Evolutionary conservation across 345 rosid species (phyloP), one percentile per base, ranked within the genome.

Genomic region (Cardamine resedifolia): DNA sequence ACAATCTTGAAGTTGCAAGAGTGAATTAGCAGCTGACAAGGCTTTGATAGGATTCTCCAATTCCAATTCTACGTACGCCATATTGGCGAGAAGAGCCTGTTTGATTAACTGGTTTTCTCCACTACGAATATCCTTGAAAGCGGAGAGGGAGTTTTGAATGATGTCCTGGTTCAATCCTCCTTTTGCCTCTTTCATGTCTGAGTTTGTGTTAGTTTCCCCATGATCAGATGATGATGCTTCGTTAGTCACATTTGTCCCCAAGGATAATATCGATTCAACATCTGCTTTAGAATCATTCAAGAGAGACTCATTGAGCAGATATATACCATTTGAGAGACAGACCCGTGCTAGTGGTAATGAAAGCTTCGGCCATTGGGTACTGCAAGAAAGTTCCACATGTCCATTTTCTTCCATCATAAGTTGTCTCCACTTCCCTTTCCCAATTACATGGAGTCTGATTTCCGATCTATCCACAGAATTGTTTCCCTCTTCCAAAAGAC

Each of bases 341-440:
- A 85, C 82, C 34, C 95, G 90, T 51, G 99, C 99, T 36, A 88
- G 76, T 49, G 91, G 64, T 73, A 92, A 12, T 41, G 98, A 92
- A 58, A 92, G 95, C 78, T 83, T 84, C 36, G 84, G 86, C 68
- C 84, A 87, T 45, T 86, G 83, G 68, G 79, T 83, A 55, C 57
- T 70, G 26, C 83, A 81, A 43, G 72, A 61, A 67, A 51, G 73
- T 77, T 80, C 85, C 49, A 74, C 75, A 23, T 24, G 48, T 49
- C 87, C 85, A 18, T 85, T 88, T 43, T 84, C 86, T 72, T 84
- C 90, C 52, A 91, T 53, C 41, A 82, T 79, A 67, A 96, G 92
- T 51, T 82, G 79, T 81, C 99, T 88, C 97, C 96, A 90, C 74
- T 86, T 96, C 66, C 99, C 99, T 79, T 85, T 88, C 71, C 99